Base-by-base conservation (phyloP, 352 stramenopile species). In the Phytopythium helicoides region DNA sequence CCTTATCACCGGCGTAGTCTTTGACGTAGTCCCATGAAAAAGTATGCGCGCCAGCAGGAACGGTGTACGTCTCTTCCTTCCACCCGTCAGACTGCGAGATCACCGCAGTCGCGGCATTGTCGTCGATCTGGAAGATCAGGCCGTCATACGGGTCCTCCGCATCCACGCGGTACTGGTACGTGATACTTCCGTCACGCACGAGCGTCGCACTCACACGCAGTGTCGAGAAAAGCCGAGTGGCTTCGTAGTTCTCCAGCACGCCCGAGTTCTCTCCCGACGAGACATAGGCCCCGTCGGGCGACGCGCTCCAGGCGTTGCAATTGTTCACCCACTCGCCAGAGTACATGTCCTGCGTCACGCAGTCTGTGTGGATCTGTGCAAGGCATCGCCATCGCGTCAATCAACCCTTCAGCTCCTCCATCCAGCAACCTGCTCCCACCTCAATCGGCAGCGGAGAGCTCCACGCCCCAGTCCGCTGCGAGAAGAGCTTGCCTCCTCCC, bases 11-110 rank as follows among this genome's bases (percentile, higher is more conserved):
- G 5, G 65, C 63, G 51, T 87, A 89, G 52, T 91, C 77, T 60
- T 92, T 94, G 16, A 83, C 77, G 54, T 89, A 94, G 47, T 91
- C 76, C 84, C 84, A 94, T 40, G 71, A 69, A 49, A 94, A 73
- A 16, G 78, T 78, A 50, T 94, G 84, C 9, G 78, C 68, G 11
- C 84, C 84, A 18, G 75, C 56, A 0, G 64, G 49, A 2, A 94
- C 78, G 10, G 73, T 50, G 22, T 81, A 80, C 3, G 75, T 69
- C 7, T 59, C 71, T 48, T 94, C 84, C 36, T 78, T 64, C 81
- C 81, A 94, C 0, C 76, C 84, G 39, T 90, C 68, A 6, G 81
- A 83, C 36, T 79, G 74, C 0, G 84, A 91, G 9, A 90, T 51
- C 3, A 89, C 50, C 6, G 58, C 53, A 25, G 78, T 72, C 9